phyloP scores from a whole-genome alignment of 2,329 filamentous ascomycete genomes.

The Hypoxylon sp. region DNA sequence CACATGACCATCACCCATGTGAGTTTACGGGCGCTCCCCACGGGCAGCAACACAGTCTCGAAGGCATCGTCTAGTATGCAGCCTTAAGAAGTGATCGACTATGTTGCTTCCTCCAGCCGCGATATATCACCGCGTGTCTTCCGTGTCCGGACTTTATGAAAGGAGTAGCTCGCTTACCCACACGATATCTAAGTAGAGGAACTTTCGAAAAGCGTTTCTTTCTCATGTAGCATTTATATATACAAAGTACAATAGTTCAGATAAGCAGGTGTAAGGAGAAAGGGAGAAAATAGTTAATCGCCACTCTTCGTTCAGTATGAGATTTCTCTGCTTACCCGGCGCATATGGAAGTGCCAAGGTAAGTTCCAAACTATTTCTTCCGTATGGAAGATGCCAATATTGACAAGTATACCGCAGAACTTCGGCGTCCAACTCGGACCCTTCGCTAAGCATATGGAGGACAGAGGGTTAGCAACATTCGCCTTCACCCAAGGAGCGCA shows the following conservation, averaged over 20 bases:
- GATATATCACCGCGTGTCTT: slow-evolving; percentile 27
- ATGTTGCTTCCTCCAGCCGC: slow-evolving; percentile 1
- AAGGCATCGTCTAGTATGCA: slow-evolving; percentile 1
- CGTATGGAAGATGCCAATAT: not conserved
- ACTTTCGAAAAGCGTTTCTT: slow-evolving; percentile 7
- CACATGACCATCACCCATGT: slow-evolving; percentile 16
- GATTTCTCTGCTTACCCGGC: slow-evolving; percentile 44
- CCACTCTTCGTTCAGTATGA: slow-evolving; percentile 33
- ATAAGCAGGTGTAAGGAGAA: slow-evolving; percentile 4
- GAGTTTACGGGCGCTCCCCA: slow-evolving; percentile 32
- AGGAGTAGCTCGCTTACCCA: slow-evolving; percentile 6
- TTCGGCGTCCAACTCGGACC: slow-evolving; percentile 43
- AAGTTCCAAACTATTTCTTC: not conserved
- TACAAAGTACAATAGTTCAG: slow-evolving; percentile 4
- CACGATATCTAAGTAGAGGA: slow-evolving; percentile 19
- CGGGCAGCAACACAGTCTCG: slow-evolving; percentile 16
- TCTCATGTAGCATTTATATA: slow-evolving; percentile 5
- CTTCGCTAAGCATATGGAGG: slow-evolving; percentile 42
- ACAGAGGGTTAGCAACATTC: slow-evolving; percentile 38
- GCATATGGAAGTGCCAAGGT: slow-evolving; percentile 45
- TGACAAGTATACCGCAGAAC: slow-evolving; percentile 31
- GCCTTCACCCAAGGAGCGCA: slow-evolving; percentile 39
- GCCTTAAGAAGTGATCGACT: not conserved
- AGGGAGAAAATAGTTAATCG: not conserved
- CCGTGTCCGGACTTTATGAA: slow-evolving; percentile 25